phyloP scores from a whole-genome alignment of 345 rosid genomes.

The rapeseed (Brassica napus) region Da-Ae NC_063444.1:51113001-51113500 shows the following conservation, averaged over 20 bases:
- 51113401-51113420: not conserved
- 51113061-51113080: constrained; percentile 17
- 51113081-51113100: not conserved
- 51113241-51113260: constrained; percentile 96
- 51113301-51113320: constrained; percentile 57
- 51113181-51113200: constrained; percentile 94
- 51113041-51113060: constrained; percentile 68
- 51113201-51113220: constrained; percentile 79
- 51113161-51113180: constrained; percentile 97
- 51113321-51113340: not conserved
- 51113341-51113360: not conserved
- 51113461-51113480: constrained; percentile 99
- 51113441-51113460: constrained; percentile 97
- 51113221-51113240: constrained; percentile 87
- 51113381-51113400: not conserved
- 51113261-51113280: constrained; percentile 99
- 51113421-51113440: constrained; percentile 55
- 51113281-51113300: constrained; percentile 97
- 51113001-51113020: constrained; percentile 93
- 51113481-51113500: constrained; percentile 99
- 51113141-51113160: constrained; percentile 68
- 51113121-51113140: constrained; percentile 23
- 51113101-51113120: constrained; percentile 18
- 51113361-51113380: not conserved
- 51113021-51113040: constrained; percentile 95